Percentiles rank a stretch among this genome's conserved stretches.
These are phyloP conservation scores for Gossypium turneri DNA, from an alignment of 345 rosid species.

Conservation along the genomic window DNA sequence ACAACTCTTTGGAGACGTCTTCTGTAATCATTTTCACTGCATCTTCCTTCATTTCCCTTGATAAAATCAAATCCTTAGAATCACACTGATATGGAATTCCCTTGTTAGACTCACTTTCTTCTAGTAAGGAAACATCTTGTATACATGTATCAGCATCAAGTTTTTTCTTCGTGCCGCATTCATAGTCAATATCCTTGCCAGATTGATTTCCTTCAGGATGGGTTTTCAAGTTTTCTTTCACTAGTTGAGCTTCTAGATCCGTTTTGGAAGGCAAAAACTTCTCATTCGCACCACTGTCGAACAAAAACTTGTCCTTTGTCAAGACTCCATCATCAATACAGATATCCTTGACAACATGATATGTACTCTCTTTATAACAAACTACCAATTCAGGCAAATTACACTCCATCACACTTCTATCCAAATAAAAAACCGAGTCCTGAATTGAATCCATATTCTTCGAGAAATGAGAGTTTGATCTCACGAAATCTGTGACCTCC, in stretches of 20 bases:
- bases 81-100: slow-evolving; percentile 14
- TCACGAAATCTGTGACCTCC: slow-evolving; percentile 20
- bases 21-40: slow-evolving; percentile 11
- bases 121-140: neutral
- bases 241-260: slow-evolving; percentile 12
- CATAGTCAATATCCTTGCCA: neutral
- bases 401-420: slow-evolving; percentile 48
- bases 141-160: slow-evolving; percentile 10
- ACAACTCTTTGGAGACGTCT: slow-evolving; percentile 17
- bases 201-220: neutral
- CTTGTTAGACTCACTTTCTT: slow-evolving; percentile 19
- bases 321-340: slow-evolving; percentile 69
- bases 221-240: slow-evolving; percentile 13
- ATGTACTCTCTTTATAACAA: slow-evolving; percentile 56
- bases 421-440: slow-evolving; percentile 43
- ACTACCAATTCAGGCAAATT: slow-evolving; percentile 59
- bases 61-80: slow-evolving; percentile 20
- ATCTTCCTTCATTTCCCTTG: slow-evolving; percentile 14
- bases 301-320: slow-evolving; percentile 50
- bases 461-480: slow-evolving; percentile 13
- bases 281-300: slow-evolving; percentile 31
- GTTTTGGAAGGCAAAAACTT: slow-evolving; percentile 26
- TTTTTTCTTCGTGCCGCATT: neutral
- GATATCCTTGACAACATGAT: slow-evolving; percentile 65
- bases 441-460: slow-evolving; percentile 26